Evolutionary conservation across 78 protist species (phyloP).

Genomic region (Dictyostelium purpureum): DNA sequence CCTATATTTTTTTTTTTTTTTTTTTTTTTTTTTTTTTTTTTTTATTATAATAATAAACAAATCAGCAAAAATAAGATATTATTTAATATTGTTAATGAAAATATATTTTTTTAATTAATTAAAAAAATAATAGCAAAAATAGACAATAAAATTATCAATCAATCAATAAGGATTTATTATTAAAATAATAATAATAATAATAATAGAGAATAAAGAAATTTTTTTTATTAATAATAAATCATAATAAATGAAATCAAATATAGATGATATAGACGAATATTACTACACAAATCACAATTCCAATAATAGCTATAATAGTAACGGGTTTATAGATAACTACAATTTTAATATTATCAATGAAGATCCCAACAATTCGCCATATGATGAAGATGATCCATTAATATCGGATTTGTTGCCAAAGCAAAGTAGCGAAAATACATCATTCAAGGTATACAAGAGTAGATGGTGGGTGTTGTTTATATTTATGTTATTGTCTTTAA

Average conservation of each 20-base stretch:
- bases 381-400: neutral
- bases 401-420: neutral
- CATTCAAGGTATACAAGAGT: constrained; percentile 21
- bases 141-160: too few relatives aligned
- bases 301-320: neutral
- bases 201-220: neutral
- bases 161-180: too few relatives aligned
- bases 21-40: too few relatives aligned
- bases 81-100: too few relatives aligned
- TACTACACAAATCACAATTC: neutral
- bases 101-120: too few relatives aligned
- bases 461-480: constrained; percentile 53
- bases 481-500: constrained; percentile 47
- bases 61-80: too few relatives aligned
- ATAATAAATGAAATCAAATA: neutral
- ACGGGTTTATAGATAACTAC: neutral
- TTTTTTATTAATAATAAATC: neutral
- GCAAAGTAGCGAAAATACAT: neutral
- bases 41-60: too few relatives aligned
- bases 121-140: too few relatives aligned
- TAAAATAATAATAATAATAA: constrained; percentile 16
- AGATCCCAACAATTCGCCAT: neutral
- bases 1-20: too few relatives aligned
- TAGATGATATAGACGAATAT: constrained; percentile 28
- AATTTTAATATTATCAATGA: neutral